Conservation (phyloP, 345 rosid species). For the Raphanus raphanistrum region DNA sequence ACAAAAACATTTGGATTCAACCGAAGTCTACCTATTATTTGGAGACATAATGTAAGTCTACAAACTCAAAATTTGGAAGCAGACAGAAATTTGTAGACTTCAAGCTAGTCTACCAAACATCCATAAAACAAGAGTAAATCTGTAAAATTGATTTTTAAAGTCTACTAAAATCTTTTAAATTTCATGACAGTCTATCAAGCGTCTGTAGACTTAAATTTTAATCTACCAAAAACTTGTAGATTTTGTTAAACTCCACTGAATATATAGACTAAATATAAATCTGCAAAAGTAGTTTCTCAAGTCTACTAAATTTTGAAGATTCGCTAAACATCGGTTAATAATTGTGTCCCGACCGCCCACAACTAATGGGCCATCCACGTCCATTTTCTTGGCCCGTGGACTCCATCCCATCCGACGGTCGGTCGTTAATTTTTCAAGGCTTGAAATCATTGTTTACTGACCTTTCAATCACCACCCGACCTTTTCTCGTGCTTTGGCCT, state of each 20-base stretch:
- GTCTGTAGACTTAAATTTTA: neutral
- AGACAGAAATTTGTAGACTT: neutral
- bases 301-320: neutral
- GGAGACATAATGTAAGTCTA: neutral
- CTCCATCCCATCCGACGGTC: too few species aligned
- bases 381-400: too few species aligned
- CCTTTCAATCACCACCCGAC: too few species aligned
- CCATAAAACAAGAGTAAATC: neutral
- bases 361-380: too few species aligned
- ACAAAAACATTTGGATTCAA: too few species aligned
- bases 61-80: neutral
- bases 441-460: too few species aligned
- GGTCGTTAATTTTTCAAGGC: too few species aligned
- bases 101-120: neutral
- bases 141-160: neutral
- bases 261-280: too few species aligned
- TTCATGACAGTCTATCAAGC: neutral
- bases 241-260: neutral
- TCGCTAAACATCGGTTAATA: neutral
- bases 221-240: neutral
- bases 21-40: too few species aligned
- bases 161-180: neutral
- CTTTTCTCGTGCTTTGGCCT: too few species aligned
- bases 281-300: too few species aligned
- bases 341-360: too few species aligned